Percentiles rank a stretch among this genome's conserved stretches.
Evolutionary conservation across 805 yeast species (phyloP).

Genomic region (Millerago galiae): DNA sequence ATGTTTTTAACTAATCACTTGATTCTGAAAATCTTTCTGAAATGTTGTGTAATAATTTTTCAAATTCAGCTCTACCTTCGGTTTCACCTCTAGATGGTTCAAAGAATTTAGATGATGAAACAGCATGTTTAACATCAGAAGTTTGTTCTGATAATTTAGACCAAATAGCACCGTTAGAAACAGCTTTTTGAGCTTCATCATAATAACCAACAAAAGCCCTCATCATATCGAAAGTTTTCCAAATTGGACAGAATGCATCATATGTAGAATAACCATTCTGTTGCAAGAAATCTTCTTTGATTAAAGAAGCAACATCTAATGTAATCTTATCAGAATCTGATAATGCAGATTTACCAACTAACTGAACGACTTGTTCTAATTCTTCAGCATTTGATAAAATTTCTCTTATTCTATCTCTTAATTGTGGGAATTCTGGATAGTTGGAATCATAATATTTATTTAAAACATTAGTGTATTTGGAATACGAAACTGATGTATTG

Average conservation of each 20-base stretch:
- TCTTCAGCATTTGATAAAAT: conserved; percentile 96
- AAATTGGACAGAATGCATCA: conserved; percentile 98
- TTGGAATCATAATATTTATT: conserved; percentile 77
- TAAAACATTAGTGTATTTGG: conserved; percentile 88
- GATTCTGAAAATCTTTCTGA: conserved; percentile 94
- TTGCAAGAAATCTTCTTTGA: conserved; percentile 97
- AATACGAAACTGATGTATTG: conserved; percentile 92
- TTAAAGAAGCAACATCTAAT: conserved; percentile 82
- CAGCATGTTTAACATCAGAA: conserved; percentile 85
- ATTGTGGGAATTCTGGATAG: conserved; percentile 85
- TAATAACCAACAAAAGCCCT: conserved; percentile 84
- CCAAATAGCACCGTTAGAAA: conserved; percentile 92
- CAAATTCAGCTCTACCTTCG: conserved; percentile 71
- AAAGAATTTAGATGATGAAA: conserved; percentile 90
- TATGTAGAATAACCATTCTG: conserved; percentile 98
- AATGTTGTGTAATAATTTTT: conserved; percentile 63
- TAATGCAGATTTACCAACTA: conserved; percentile 97
- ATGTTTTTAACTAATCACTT: conserved; percentile 64
- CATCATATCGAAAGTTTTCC: conserved; percentile 99
- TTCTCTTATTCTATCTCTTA: conserved; percentile 91
- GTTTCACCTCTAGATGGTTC: conserved; percentile 91
- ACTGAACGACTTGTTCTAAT: conserved; percentile 97
- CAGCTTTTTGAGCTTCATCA: conserved; percentile 97
- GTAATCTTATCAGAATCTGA: conserved; percentile 96
- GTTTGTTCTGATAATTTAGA: conserved; percentile 85